Evolutionary conservation across 768 basidiomycete species (phyloP).

Genomic region (Epithele typhae): DNA sequence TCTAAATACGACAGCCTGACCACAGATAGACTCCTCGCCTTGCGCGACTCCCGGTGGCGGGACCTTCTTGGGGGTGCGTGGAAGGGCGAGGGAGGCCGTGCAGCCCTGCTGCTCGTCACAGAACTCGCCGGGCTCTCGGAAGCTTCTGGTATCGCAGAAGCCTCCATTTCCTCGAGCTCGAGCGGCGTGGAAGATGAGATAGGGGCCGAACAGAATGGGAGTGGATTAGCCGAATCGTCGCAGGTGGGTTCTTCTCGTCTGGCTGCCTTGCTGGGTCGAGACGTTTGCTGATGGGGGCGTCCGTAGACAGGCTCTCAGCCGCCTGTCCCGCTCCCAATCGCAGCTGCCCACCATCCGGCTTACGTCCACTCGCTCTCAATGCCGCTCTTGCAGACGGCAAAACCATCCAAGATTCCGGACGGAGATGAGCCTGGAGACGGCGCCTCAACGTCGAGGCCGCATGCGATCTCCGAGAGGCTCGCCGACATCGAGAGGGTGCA

Average conservation of each 20-base stretch:
- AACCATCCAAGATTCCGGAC: background rate
- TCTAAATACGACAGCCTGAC: conserved; percentile 14
- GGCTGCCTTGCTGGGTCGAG: no score
- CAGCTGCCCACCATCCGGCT: conserved; percentile 44
- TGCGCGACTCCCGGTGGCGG: conserved; percentile 11
- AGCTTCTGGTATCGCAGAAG: background rate
- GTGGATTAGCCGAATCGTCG: no score
- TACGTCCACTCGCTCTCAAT: conserved; percentile 9
- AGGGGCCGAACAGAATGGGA: no score
- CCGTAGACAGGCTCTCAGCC: background rate
- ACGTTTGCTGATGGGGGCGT: background rate
- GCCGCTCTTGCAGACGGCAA: conserved; percentile 10
- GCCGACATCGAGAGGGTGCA: conserved; percentile 5
- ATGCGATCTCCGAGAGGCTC: conserved; percentile 11
- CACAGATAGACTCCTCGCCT: conserved; percentile 14
- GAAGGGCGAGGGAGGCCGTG: conserved; percentile 8
- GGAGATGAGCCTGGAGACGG: background rate
- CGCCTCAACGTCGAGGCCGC: background rate
- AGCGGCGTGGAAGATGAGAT: no score
- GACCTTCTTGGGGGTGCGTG: conserved; percentile 16
- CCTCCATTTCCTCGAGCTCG: no score
- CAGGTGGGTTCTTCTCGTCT: no score
- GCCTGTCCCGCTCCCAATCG: conserved; percentile 30
- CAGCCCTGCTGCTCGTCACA: conserved; percentile 14
- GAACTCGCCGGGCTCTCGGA: conserved; percentile 17